A percentile compares a stretch with the other conserved stretches of the same genome.
These are phyloP conservation scores for Gossypium armourianum DNA, from an alignment of 441 rosid genomes.

Conservation along the genomic window DNA sequence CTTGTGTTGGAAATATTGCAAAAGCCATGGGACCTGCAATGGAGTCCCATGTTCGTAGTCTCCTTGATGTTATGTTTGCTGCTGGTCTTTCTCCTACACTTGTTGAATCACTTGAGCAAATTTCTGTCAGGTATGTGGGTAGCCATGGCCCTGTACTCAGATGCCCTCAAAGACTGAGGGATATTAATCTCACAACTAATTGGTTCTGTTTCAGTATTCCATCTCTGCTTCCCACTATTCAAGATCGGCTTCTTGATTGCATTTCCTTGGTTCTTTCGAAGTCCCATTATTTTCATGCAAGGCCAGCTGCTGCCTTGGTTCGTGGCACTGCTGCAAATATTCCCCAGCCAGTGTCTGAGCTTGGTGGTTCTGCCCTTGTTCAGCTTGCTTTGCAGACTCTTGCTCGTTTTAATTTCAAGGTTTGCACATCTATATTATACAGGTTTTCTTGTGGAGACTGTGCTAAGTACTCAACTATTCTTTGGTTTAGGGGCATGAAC, in stretches of 20 bases:
- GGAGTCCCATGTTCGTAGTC: constrained; percentile 77
- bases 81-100: constrained; percentile 79
- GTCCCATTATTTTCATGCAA: constrained; percentile 61
- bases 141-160: constrained; percentile 9
- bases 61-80: constrained; percentile 80
- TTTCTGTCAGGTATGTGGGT: constrained; percentile 52
- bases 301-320: constrained; percentile 46
- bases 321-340: constrained; percentile 45
- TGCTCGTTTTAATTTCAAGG: constrained; percentile 92
- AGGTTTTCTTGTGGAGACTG: constrained; percentile 7
- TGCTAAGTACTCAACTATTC: constrained; percentile 25
- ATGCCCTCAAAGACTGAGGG: constrained; percentile 13
- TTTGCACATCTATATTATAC: constrained; percentile 20
- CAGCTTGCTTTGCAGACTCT: constrained; percentile 96
- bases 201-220: constrained; percentile 65
- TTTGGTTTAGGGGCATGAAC: constrained; percentile 81
- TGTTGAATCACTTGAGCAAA: constrained; percentile 81
- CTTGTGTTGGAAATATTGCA: constrained; percentile 94
- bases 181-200: constrained; percentile 14
- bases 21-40: constrained; percentile 86
- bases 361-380: constrained; percentile 60
- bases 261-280: constrained; percentile 80
- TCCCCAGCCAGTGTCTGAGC: constrained; percentile 61
- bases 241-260: constrained; percentile 74
- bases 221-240: constrained; percentile 74